Base-by-base conservation (phyloP, 2,329 filamentous ascomycete species). In the Pseudogymnoascus verrucosus region DNA sequence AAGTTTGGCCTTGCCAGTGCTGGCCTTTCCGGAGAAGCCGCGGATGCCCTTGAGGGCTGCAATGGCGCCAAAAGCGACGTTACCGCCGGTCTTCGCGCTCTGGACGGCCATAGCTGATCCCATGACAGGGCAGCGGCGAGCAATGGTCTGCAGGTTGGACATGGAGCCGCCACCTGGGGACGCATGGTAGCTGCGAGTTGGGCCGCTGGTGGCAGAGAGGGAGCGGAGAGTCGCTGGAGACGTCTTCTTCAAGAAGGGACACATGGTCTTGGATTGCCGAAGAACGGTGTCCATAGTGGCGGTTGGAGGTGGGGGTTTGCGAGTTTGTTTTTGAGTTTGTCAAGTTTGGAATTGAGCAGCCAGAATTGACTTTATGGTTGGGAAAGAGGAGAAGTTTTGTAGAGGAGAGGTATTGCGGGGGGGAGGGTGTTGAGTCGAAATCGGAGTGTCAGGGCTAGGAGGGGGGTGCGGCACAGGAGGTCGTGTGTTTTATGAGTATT, bases 121-220 rank as follows among this genome's bases (percentile, higher is more conserved):
- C 95, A 99, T 99, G 77, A 99, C 89, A 65, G 95, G 95, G 84
- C 95, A 99, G 76, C 93, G 91, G 74, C 92, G 89, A 72, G 91
- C 95, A 73, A 96, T 87, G 70, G 95, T 86, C 81, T 98, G 95
- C 72, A 99, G 84, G 79, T 96, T 98, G 73, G 92, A 96, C 86
- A 98, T 96, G 78, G 91, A 91, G 72, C 93, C 91, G 69, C 93
- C 93, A 72, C 92, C 90, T 64, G 88, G 89, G 62, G 89, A 89
- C 67, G 83, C 71, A 37, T 71, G 68, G 62, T 72, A 82, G 75
- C 86, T 84, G 70, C 80, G 83, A 73, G 78, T 84, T 74, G 78
- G 86, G 77, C 79, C 86, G 63, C 89, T 83, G 65, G 89, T 91
- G 31, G 57, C 57, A 60, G 90, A 96, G 74, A 99, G 85, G 65